Evolutionary conservation across 148 eudicot species (phyloP).

Genomic region (Rhododendron kiyosumense): DNA sequence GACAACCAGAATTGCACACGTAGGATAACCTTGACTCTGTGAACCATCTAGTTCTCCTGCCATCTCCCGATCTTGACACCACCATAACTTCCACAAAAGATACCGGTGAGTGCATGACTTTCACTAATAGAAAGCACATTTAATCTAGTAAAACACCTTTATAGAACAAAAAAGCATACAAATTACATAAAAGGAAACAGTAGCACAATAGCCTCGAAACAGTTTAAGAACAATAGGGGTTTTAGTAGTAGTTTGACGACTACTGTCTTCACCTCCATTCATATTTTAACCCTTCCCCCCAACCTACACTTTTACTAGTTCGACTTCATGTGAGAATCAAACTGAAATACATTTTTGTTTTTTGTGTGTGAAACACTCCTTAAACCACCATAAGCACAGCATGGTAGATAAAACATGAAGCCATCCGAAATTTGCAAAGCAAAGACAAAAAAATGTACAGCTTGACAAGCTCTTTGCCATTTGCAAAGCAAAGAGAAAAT

Average conservation of each 20-base stretch:
- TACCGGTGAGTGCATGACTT: neutral
- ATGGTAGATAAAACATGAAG: neutral
- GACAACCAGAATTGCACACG: neutral
- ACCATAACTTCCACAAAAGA: neutral
- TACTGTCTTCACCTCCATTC: neutral
- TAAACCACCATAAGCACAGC: neutral
- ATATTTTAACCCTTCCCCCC: neutral
- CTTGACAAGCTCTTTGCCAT: neutral
- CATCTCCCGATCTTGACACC: neutral
- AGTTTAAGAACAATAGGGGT: neutral
- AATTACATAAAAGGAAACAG: neutral
- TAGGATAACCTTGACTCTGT: too few relatives aligned
- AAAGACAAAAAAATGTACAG: neutral
- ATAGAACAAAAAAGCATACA: neutral
- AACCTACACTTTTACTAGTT: neutral
- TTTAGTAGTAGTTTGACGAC: neutral
- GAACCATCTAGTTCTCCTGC: neutral
- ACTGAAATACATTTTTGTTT: neutral
- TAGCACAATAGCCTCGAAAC: neutral
- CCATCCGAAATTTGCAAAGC: neutral
- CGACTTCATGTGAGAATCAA: neutral
- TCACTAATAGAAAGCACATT: neutral
- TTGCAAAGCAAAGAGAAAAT: neutral
- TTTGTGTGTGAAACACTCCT: neutral
- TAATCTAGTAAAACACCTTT: neutral